Evolutionary conservation across 2,329 filamentous ascomycete genomes (phyloP).

Genomic region (Rugonectria rugulosa): DNA sequence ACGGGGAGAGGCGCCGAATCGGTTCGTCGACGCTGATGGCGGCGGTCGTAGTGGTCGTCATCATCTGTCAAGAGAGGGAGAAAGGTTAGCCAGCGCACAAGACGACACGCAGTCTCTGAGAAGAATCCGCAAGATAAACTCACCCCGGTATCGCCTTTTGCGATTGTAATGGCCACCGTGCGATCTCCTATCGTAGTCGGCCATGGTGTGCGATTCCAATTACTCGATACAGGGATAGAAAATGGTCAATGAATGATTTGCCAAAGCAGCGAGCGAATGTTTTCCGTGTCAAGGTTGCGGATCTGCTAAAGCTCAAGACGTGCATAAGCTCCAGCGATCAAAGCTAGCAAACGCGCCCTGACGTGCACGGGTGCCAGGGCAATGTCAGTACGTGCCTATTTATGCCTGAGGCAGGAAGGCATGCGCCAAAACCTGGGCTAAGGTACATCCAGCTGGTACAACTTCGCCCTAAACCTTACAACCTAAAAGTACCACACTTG

Average conservation of each 20-base stretch:
- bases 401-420: slow-evolving; percentile 32
- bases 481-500: too few species aligned
- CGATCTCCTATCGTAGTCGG: slow-evolving; percentile 65
- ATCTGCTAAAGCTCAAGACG: slow-evolving; percentile 33
- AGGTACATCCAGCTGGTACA: too few species aligned
- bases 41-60: slow-evolving; percentile 79
- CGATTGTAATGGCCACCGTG: slow-evolving; percentile 65
- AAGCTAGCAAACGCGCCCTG: slow-evolving; percentile 15
- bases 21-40: slow-evolving; percentile 75
- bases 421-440: too few species aligned
- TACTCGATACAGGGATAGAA: slow-evolving; percentile 2
- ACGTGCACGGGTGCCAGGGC: not conserved
- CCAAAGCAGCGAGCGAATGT: slow-evolving; percentile 1
- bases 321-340: slow-evolving; percentile 26
- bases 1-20: slow-evolving; percentile 74
- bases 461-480: too few species aligned
- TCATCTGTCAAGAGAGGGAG: slow-evolving; percentile 54
- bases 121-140: slow-evolving; percentile 4
- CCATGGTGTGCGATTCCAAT: slow-evolving; percentile 48
- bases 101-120: slow-evolving; percentile 9
- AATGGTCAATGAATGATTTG: slow-evolving; percentile 22
- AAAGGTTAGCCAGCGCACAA: slow-evolving; percentile 26
- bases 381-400: too few species aligned
- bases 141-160: slow-evolving; percentile 84
- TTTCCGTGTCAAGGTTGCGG: slow-evolving; percentile 11